These are phyloP conservation scores for Ceratocystis lukuohia DNA, from an alignment of 2,329 filamentous ascomycete species.

Conservation along the genomic window DNA sequence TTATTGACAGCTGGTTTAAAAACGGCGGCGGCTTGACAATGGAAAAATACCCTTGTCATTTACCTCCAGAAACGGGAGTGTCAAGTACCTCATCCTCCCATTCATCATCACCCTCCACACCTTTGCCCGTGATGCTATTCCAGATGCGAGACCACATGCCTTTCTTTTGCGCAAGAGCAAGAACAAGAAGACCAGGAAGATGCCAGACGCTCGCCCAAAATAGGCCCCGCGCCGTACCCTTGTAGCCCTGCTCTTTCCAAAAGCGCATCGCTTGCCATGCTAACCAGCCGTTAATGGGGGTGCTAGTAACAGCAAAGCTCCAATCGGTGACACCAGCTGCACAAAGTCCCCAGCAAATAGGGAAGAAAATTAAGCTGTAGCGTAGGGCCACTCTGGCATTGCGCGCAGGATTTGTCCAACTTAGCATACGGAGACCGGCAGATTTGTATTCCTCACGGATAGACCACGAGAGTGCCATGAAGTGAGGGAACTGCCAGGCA, in stretches of 20 bases:
- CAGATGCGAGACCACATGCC: constrained; percentile 79
- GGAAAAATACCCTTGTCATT: not conserved
- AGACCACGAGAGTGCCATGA: constrained; percentile 82
- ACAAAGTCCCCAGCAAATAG: constrained; percentile 70
- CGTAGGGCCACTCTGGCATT: constrained; percentile 79
- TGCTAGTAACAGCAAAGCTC: constrained; percentile 68
- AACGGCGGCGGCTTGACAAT: not conserved
- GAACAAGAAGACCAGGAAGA: constrained; percentile 73
- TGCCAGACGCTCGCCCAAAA: constrained; percentile 99
- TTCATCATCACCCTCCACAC: constrained; percentile 40
- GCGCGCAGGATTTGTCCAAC: constrained; percentile 72
- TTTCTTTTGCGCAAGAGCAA: constrained; percentile 87
- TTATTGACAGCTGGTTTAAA: not conserved
- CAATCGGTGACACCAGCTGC: constrained; percentile 71
- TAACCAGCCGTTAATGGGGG: constrained; percentile 77
- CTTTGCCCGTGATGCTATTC: constrained; percentile 48
- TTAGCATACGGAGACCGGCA: constrained; percentile 58
- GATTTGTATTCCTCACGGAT: constrained; percentile 80
- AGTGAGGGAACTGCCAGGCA: constrained; percentile 96
- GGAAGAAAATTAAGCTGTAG: constrained; percentile 75
- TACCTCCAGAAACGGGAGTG: not conserved
- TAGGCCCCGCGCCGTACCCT: constrained; percentile 66
- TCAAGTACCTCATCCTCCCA: constrained; percentile 44
- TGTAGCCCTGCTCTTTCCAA: constrained; percentile 63
- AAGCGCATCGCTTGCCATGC: constrained; percentile 66